These are phyloP conservation scores for Komagataella populi DNA, from an alignment of 805 yeast species.

Conservation along the genomic window DNA sequence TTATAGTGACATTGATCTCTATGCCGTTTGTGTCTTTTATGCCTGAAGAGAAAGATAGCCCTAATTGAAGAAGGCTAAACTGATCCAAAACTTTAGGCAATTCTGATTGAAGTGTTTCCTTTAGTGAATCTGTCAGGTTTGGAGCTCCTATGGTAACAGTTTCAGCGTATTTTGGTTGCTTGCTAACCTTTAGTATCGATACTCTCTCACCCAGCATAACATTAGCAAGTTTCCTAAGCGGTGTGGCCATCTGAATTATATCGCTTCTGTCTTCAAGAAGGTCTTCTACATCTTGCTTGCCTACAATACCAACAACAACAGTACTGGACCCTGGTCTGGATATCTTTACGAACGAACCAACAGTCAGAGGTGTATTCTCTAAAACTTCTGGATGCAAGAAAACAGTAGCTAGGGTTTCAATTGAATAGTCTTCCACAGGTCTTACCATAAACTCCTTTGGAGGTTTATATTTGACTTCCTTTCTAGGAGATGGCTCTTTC, in stretches of 20 bases:
- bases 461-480: background rate
- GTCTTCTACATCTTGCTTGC: slow-evolving; percentile 3
- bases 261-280: slow-evolving; percentile 3
- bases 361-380: background rate
- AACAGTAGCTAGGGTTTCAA: background rate
- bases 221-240: slow-evolving; percentile 8
- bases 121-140: background rate
- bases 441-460: background rate
- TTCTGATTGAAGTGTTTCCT: background rate
- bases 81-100: background rate
- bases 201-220: slow-evolving; percentile 18
- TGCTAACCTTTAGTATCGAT: slow-evolving; percentile 26
- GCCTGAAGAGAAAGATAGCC: background rate
- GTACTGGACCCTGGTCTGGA: background rate
- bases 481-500: background rate
- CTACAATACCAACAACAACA: background rate
- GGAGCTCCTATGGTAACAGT: slow-evolving; percentile 20
- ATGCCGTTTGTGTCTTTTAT: slow-evolving; percentile 5
- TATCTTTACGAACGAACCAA: background rate
- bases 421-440: background rate
- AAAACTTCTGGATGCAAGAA: background rate
- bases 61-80: background rate
- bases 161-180: slow-evolving; percentile 34
- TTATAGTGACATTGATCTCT: slow-evolving; percentile 12
- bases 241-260: slow-evolving; percentile 13